These are phyloP conservation scores for Eimeria sp. DNA, from an alignment of 169 alveolate species.

Conservation along the genomic window DNA sequence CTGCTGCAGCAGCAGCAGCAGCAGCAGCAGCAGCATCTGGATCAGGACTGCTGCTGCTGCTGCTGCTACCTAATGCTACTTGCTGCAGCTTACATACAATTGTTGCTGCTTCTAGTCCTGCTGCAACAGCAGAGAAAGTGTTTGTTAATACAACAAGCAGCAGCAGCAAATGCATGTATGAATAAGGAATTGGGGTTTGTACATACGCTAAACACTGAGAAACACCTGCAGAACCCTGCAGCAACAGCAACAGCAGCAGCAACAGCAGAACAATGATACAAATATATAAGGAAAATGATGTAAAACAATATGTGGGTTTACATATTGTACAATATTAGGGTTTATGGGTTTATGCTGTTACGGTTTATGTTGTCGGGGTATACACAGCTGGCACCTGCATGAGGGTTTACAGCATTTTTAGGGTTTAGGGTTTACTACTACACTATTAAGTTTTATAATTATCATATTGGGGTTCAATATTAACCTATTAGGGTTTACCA, in stretches of 20 bases:
- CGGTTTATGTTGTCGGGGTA: too few relatives aligned
- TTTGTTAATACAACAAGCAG: slow-evolving; percentile 22
- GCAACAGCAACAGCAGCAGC: slow-evolving; percentile 10
- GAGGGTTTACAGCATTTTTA: neutral
- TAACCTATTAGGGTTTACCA: too few relatives aligned
- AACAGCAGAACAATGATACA: too few relatives aligned
- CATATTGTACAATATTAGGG: too few relatives aligned
- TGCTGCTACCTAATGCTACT: neutral
- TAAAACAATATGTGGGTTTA: too few relatives aligned
- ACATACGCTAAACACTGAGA: slow-evolving; percentile 81
- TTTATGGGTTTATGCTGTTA: too few relatives aligned
- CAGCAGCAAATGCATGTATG: slow-evolving; percentile 70
- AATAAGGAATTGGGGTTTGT: slow-evolving; percentile 75
- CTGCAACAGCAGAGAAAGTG: neutral
- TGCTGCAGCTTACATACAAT: slow-evolving; percentile 64
- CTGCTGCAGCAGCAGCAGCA: neutral
- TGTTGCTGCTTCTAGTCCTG: slow-evolving; percentile 59
- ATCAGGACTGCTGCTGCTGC: too few relatives aligned
- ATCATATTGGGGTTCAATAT: too few relatives aligned
- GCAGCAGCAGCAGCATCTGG: too few relatives aligned
- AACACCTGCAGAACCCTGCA: slow-evolving; percentile 71
- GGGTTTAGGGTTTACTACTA: slow-evolving; percentile 29
- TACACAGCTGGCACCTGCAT: too few relatives aligned
- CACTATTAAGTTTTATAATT: neutral
- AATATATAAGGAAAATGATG: too few relatives aligned